A percentile compares a stretch with the other conserved stretches of the same genome.
phyloP scores from a whole-genome alignment of 1,139 yeast species.

The Sugiyamaella sp. region DNA sequence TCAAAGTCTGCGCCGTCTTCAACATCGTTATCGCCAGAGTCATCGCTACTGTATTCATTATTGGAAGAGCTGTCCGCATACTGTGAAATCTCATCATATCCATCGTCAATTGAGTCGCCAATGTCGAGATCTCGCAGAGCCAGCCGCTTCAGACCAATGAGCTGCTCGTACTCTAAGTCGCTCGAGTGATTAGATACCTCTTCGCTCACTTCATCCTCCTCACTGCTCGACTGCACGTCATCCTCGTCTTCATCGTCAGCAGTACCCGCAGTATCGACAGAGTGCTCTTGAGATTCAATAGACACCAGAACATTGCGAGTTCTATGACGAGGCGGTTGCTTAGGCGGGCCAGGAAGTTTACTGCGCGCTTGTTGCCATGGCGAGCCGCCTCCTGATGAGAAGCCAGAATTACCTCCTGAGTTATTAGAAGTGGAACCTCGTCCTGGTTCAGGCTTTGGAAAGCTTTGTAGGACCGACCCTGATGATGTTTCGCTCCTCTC shows the following conservation, averaged over 20 bases:
- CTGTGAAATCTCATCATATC: conserved; percentile 16
- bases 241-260: conserved; percentile 25
- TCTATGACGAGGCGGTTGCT: background rate
- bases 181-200: conserved; percentile 23
- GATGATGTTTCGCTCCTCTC: conserved; percentile 8
- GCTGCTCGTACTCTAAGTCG: conserved; percentile 25
- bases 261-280: conserved; percentile 23
- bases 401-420: too few species aligned
- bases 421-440: background rate
- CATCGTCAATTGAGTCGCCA: conserved; percentile 24
- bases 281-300: conserved; percentile 16
- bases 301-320: conserved; percentile 3
- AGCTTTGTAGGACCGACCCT: background rate
- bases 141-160: conserved; percentile 21
- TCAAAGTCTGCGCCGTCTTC: conserved; percentile 24
- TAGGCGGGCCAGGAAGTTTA: background rate
- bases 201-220: conserved; percentile 15
- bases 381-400: too few species aligned
- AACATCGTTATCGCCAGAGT: conserved; percentile 19
- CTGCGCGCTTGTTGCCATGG: background rate
- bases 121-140: conserved; percentile 25
- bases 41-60: conserved; percentile 20
- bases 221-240: conserved; percentile 6
- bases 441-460: background rate
- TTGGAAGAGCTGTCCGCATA: conserved; percentile 23